Percentiles rank a stretch among this genome's conserved stretches.
Evolutionary conservation across 331 rosid species (phyloP).

Genomic region (Malus hybrid): DNA sequence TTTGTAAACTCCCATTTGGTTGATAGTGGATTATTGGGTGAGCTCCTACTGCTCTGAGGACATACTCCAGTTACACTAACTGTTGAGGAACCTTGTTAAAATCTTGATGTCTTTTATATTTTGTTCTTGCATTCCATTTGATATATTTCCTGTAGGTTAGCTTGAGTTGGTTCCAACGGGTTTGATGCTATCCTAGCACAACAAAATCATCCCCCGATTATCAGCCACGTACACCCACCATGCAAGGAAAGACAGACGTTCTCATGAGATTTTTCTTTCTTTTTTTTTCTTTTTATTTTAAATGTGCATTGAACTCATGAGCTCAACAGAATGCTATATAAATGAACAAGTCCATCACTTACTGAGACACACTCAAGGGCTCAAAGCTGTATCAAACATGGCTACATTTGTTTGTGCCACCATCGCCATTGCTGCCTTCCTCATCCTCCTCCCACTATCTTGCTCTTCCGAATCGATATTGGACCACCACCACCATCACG

Average conservation of each 20-base stretch:
- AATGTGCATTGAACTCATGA: neutral
- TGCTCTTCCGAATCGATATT: neutral
- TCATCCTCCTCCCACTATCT: slow-evolving; percentile 14
- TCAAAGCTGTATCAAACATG: neutral
- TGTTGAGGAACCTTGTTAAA: no score
- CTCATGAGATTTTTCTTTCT: neutral
- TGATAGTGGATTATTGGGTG: no score
- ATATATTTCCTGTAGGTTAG: no score
- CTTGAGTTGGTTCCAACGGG: no score
- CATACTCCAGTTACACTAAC: no score
- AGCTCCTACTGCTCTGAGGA: no score
- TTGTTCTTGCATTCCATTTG: no score
- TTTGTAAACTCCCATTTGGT: no score
- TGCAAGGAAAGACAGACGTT: neutral
- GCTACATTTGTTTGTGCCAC: neutral
- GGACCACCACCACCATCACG: no score
- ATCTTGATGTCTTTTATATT: no score
- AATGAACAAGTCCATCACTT: neutral
- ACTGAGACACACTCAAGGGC: neutral
- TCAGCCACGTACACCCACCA: neutral
- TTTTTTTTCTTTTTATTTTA: neutral
- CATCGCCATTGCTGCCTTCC: neutral
- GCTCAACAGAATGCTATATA: neutral
- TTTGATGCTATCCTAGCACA: no score
- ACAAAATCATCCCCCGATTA: neutral